Conservation (phyloP, 2,329 filamentous ascomycete species). For the Ceratocystis cacaofunesta region DNA sequence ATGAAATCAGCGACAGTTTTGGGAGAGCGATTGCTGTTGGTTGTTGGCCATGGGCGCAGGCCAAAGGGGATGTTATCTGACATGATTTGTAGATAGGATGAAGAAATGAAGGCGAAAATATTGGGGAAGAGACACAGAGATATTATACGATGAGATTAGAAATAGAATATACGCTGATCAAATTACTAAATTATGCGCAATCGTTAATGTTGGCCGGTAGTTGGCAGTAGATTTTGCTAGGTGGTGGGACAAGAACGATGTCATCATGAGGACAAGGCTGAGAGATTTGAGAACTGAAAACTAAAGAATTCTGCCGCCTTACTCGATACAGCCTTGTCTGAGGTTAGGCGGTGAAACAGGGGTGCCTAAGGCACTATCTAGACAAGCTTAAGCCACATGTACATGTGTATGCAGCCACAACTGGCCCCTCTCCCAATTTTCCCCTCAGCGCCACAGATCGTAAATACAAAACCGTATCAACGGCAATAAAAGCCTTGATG, state of each 20-base stretch:
- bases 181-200: background rate
- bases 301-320: conserved; percentile 1
- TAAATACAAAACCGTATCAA: background rate
- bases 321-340: background rate
- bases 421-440: background rate
- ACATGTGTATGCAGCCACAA: background rate
- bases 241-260: background rate
- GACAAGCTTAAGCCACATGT: background rate
- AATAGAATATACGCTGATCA: background rate
- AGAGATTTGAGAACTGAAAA: background rate
- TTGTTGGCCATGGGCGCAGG: conserved; percentile 22
- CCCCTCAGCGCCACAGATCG: background rate
- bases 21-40: conserved; percentile 40
- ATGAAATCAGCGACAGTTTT: conserved; percentile 61
- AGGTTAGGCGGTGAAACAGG: background rate
- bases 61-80: conserved; percentile 15
- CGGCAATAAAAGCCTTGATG: background rate
- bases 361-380: too few species aligned
- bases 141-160: too few species aligned
- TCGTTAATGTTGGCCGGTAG: background rate
- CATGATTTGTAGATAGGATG: background rate
- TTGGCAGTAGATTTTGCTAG: too few species aligned
- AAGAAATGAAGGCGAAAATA: too few species aligned
- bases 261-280: background rate
- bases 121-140: too few species aligned